These are phyloP conservation scores for Scytalidium sp. DNA, from an alignment of 2,329 filamentous ascomycete species.

Conservation along the genomic window DNA sequence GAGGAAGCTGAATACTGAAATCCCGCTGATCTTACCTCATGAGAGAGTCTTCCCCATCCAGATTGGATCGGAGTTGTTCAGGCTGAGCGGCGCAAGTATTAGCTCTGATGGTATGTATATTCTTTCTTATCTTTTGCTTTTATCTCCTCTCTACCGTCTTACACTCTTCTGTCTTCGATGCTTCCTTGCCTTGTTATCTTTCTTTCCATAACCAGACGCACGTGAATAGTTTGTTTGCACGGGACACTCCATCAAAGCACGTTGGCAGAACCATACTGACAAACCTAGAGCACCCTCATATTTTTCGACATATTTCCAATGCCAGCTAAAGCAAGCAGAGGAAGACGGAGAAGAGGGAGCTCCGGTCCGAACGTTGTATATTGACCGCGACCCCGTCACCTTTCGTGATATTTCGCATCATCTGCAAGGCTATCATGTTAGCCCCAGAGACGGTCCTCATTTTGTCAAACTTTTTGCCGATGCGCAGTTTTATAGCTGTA, in stretches of 20 bases:
- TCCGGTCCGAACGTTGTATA: constrained; percentile 77
- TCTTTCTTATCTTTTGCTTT: neutral
- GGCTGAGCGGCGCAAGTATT: constrained; percentile 66
- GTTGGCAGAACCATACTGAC: constrained; percentile 35
- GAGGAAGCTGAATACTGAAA: constrained; percentile 25
- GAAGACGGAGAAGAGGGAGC: constrained; percentile 37
- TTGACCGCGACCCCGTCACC: constrained; percentile 86
- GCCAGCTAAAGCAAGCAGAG: constrained; percentile 68
- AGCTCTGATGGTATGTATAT: constrained; percentile 64
- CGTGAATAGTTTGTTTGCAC: neutral
- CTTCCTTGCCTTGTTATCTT: neutral
- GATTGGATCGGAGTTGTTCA: constrained; percentile 66
- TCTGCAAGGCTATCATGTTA: constrained; percentile 87
- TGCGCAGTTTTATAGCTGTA: constrained; percentile 88
- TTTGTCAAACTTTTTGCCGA: constrained; percentile 93
- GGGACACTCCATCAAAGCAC: neutral
- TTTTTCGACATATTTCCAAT: constrained; percentile 90
- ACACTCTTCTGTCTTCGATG: neutral
- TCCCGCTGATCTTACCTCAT: constrained; percentile 32
- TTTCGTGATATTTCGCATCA: constrained; percentile 89
- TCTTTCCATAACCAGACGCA: neutral
- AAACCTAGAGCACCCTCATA: constrained; percentile 80
- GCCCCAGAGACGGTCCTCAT: constrained; percentile 76
- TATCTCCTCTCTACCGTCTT: neutral
- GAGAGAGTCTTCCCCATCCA: constrained; percentile 62